Evolutionary conservation across 2,329 filamentous ascomycete species (phyloP).

Genomic region (Escovopsis weberi): DNA sequence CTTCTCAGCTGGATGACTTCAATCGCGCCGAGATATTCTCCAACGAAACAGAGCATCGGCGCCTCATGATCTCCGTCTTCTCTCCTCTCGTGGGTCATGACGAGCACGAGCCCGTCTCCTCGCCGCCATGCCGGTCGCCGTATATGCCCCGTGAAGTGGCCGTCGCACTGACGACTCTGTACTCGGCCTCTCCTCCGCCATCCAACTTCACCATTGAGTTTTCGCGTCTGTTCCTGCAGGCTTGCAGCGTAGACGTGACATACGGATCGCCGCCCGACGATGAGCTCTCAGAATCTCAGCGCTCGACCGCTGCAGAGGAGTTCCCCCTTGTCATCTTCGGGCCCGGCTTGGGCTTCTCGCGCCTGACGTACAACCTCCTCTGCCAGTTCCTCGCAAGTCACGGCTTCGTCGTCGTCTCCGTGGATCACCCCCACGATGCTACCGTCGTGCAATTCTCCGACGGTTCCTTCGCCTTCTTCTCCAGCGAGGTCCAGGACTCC

Average conservation of each 20-base stretch:
- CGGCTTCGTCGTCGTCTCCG: constrained; percentile 1
- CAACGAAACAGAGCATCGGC: constrained; percentile 1
- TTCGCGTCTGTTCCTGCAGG: neutral
- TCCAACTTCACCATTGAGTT: constrained; percentile 2
- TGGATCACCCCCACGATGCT: constrained; percentile 1
- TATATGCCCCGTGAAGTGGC: constrained; percentile 3
- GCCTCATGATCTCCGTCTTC: constrained; percentile 6
- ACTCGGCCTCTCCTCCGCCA: neutral
- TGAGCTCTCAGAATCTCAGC: too few species aligned
- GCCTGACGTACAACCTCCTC: constrained; percentile 3
- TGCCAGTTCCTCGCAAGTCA: constrained; percentile 3
- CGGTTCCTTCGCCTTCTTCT: neutral
- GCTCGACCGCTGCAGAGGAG: too few species aligned
- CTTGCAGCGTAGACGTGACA: constrained; percentile 2
- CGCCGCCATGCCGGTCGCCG: constrained; percentile 1
- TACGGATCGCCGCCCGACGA: neutral
- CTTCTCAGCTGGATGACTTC: constrained; percentile 4
- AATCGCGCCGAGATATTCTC: constrained; percentile 2
- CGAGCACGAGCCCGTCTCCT: neutral
- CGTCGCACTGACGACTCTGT: neutral
- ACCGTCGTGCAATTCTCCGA: constrained; percentile 1
- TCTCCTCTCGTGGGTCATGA: neutral
- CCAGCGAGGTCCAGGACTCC: neutral
- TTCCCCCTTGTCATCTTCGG: constrained; percentile 3
- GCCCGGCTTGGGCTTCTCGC: neutral